Percentiles rank a stretch among this genome's conserved stretches.
Evolutionary conservation across 1,284 basidiomycete species (phyloP).

Genomic region (Sanghuangporus weigelae): DNA sequence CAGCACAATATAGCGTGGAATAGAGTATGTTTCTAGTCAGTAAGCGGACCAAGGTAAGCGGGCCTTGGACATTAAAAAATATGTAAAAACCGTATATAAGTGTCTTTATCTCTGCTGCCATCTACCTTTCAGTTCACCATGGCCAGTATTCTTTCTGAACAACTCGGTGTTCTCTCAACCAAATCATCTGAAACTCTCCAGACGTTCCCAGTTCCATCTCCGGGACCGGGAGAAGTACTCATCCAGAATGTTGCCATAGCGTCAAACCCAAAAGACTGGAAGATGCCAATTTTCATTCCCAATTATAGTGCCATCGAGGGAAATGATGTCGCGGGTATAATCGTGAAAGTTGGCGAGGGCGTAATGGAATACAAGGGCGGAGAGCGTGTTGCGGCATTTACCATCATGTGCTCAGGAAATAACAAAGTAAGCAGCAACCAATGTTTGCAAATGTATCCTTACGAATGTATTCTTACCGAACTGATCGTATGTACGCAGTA

Average conservation of each 20-base stretch:
- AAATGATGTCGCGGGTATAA: conserved; percentile 17
- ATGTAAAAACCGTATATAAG: neutral
- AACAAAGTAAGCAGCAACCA: conserved; percentile 2
- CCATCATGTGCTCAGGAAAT: conserved; percentile 13
- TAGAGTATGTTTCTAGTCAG: neutral
- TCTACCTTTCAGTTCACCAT: neutral
- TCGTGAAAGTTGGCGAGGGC: conserved; percentile 17
- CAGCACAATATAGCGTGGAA: too few relatives aligned
- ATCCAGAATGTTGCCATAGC: conserved; percentile 30
- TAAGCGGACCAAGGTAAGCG: neutral
- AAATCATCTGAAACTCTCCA: conserved; percentile 1
- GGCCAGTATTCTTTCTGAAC: neutral
- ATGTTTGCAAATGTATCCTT: neutral
- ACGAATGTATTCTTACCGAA: neutral
- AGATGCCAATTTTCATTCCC: conserved; percentile 19
- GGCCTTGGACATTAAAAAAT: neutral
- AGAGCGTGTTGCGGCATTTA: conserved; percentile 24
- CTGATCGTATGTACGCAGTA: neutral
- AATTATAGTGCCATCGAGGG: conserved; percentile 18
- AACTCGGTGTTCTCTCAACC: conserved; percentile 5
- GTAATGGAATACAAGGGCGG: conserved; percentile 18
- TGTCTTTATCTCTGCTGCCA: neutral
- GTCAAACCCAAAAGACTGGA: conserved; percentile 30
- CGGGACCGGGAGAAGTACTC: conserved; percentile 25
- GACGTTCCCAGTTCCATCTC: conserved; percentile 14